phyloP scores from a whole-genome alignment of 345 rosid genomes.

The Gossypium longicalyx region DNA sequence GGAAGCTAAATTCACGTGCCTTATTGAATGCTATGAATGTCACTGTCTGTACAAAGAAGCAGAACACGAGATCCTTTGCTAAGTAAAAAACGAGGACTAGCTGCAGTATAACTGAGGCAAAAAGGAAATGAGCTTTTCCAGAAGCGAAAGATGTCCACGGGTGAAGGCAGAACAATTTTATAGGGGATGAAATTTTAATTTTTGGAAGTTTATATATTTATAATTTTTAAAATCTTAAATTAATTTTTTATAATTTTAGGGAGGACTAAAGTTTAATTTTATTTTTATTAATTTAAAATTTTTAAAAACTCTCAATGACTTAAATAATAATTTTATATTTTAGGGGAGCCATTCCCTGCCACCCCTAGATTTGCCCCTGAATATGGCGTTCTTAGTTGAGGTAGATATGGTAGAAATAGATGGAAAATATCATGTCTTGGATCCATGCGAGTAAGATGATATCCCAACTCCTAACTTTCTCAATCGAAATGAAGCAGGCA shows the following conservation, averaged over 20 bases:
- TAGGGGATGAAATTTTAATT: too few species aligned
- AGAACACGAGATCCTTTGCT: conserved; percentile 60
- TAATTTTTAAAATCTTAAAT: too few species aligned
- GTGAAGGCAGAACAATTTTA: accelerated
- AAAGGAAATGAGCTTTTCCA: conserved; percentile 84
- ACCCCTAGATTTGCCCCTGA: too few species aligned
- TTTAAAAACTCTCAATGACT: too few species aligned
- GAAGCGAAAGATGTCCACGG: conserved; percentile 34
- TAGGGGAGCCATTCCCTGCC: too few species aligned
- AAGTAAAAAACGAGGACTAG: conserved; percentile 60
- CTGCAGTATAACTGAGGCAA: conserved; percentile 71
- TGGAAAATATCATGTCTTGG: conserved; percentile 90
- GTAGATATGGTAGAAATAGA: conserved; percentile 89
- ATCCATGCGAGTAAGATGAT: conserved; percentile 78
- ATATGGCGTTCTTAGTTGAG: conserved; percentile 46
- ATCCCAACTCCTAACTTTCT: too few species aligned
- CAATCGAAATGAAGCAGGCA: too few species aligned
- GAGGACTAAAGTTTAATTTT: too few species aligned
- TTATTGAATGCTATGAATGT: conserved; percentile 90
- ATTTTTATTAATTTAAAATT: too few species aligned
- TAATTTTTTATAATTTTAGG: too few species aligned
- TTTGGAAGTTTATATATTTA: too few species aligned
- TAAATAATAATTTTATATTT: too few species aligned
- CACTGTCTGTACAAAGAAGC: conserved; percentile 80
- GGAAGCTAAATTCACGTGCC: conserved; percentile 33